phyloP scores from a whole-genome alignment of 2,329 filamentous ascomycete species.

The Arthrobotrys pseudoclavata region DNA sequence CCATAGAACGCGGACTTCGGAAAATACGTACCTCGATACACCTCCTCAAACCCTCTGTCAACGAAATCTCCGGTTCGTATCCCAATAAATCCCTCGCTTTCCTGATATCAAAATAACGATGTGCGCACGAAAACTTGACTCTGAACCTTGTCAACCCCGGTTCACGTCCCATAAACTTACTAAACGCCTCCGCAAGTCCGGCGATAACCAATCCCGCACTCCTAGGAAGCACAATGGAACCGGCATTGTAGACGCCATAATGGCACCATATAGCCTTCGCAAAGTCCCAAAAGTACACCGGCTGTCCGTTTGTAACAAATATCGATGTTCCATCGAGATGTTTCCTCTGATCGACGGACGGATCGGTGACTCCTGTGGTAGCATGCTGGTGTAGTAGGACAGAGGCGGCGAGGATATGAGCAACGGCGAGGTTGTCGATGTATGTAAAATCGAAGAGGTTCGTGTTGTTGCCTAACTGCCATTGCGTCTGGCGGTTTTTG shows the following conservation, averaged over 20 bases:
- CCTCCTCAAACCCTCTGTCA: constrained; percentile 64
- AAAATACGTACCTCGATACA: constrained; percentile 61
- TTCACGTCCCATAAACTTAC: constrained; percentile 63
- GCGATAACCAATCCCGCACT: constrained; percentile 62
- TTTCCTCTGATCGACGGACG: constrained; percentile 76
- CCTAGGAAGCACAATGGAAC: constrained; percentile 58
- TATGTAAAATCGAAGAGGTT: constrained; percentile 81
- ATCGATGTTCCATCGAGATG: constrained; percentile 87
- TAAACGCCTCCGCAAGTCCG: constrained; percentile 62
- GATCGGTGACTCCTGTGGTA: constrained; percentile 63
- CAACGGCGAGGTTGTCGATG: constrained; percentile 78
- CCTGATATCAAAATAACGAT: constrained; percentile 65
- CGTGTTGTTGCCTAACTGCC: constrained; percentile 82
- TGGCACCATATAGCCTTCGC: constrained; percentile 80
- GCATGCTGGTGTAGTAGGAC: constrained; percentile 76
- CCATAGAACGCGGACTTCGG: no score
- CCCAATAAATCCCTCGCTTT: constrained; percentile 65
- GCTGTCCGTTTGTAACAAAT: constrained; percentile 89
- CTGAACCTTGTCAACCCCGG: constrained; percentile 63
- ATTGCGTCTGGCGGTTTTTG: constrained; percentile 76
- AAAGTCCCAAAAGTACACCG: constrained; percentile 93
- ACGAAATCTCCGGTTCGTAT: constrained; percentile 64
- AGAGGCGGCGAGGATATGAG: constrained; percentile 83
- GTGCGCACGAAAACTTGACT: constrained; percentile 64
- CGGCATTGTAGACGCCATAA: constrained; percentile 64